Evolutionary conservation across 2,329 filamentous ascomycete species (phyloP).

Genomic region (Arthrocladium fulminans): DNA sequence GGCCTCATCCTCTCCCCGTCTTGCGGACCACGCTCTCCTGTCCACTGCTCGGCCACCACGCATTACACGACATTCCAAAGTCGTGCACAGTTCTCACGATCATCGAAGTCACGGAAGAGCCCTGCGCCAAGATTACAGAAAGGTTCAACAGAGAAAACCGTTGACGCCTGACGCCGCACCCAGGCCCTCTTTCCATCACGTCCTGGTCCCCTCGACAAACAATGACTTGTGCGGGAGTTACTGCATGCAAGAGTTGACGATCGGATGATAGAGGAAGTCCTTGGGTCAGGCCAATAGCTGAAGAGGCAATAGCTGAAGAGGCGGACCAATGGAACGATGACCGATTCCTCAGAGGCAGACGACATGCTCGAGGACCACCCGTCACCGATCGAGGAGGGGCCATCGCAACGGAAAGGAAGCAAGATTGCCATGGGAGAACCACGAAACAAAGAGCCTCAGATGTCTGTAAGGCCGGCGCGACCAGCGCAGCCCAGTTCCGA

Average conservation of each 20-base stretch:
- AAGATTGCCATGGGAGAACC: conserved; percentile 41
- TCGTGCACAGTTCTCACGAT: background rate
- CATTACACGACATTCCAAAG: background rate
- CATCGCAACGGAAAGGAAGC: conserved; percentile 12
- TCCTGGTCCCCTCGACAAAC: background rate
- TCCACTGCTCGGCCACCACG: background rate
- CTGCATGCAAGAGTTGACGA: background rate
- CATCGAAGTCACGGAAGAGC: background rate
- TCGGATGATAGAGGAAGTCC: background rate
- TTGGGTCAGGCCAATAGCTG: background rate
- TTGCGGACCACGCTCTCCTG: background rate
- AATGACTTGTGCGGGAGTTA: conserved; percentile 1
- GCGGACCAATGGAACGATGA: background rate
- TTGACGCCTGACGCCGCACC: background rate
- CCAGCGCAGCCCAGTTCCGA: no score
- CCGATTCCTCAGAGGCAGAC: background rate
- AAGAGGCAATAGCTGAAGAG: background rate
- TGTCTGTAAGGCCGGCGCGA: conserved; percentile 48
- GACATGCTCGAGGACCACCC: background rate
- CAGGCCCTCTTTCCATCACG: background rate
- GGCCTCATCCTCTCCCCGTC: background rate
- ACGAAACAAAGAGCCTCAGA: conserved; percentile 58
- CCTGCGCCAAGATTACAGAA: no score
- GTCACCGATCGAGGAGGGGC: background rate
- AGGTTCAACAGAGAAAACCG: background rate